Percentiles rank a stretch among this genome's conserved stretches.
Evolutionary conservation across 768 basidiomycete genomes (phyloP).

Genomic region (Tylopilus cervinicoccineus): DNA sequence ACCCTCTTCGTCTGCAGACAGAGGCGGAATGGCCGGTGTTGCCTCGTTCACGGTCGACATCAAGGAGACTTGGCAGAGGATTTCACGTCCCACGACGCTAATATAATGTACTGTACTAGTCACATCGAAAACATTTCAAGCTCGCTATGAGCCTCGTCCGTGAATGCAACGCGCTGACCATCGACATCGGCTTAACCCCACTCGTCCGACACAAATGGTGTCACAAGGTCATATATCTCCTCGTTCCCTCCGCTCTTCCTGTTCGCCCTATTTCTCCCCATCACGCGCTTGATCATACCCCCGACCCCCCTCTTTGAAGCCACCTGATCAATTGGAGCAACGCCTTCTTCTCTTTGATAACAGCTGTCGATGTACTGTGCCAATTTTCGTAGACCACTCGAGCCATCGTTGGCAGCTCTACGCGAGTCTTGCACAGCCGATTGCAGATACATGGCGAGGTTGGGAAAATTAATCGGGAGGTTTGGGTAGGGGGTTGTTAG

Average conservation of each 20-base stretch:
- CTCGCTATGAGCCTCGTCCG: too few species aligned
- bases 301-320: conserved; percentile 42
- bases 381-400: conserved; percentile 59
- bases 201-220: conserved; percentile 76
- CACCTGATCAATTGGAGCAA: conserved; percentile 29
- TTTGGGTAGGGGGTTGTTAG: conserved; percentile 57
- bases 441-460: conserved; percentile 72
- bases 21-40: conserved; percentile 35
- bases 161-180: too few species aligned
- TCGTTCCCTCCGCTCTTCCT: conserved; percentile 59
- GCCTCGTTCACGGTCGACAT: conserved; percentile 15
- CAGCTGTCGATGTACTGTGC: conserved; percentile 66
- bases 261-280: conserved; percentile 45
- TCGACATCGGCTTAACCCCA: conserved; percentile 47
- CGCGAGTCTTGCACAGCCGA: conserved; percentile 68
- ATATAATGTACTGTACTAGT: too few species aligned
- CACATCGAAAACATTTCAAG: too few species aligned
- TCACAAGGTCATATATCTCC: conserved; percentile 78
- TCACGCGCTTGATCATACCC: conserved; percentile 58
- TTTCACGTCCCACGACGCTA: neutral
- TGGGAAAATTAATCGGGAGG: conserved; percentile 72
- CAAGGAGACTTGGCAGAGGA: neutral
- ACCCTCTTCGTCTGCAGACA: conserved; percentile 65
- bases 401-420: conserved; percentile 52
- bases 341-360: conserved; percentile 48